Conservation (phyloP, 805 yeast genomes). For the Tetrapisispora pingtungensis region DNA sequence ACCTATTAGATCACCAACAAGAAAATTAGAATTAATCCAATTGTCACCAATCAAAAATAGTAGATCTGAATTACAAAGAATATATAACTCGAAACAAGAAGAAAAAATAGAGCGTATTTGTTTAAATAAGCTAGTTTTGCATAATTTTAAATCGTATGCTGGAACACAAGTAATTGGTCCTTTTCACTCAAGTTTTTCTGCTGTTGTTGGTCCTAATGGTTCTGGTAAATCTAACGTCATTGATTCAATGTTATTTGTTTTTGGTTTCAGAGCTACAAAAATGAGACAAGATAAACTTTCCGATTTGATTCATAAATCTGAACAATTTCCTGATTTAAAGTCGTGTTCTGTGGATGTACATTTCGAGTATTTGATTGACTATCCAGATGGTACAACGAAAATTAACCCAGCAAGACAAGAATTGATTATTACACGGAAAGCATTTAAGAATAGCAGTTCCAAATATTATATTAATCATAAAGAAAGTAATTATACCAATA, state of each 20-base stretch:
- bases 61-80: slow-evolving; percentile 25
- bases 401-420: slow-evolving; percentile 43
- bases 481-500: slow-evolving; percentile 66
- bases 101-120: slow-evolving; percentile 49
- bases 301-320: slow-evolving; percentile 88
- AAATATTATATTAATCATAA: slow-evolving; percentile 65
- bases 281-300: slow-evolving; percentile 95
- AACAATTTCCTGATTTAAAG: slow-evolving; percentile 49
- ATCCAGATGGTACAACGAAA: slow-evolving; percentile 35
- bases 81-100: slow-evolving; percentile 21
- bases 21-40: slow-evolving; percentile 34
- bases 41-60: slow-evolving; percentile 33
- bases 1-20: slow-evolving; percentile 30
- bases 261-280: slow-evolving; percentile 92
- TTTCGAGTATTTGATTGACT: slow-evolving; percentile 68
- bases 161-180: slow-evolving; percentile 93
- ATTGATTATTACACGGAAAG: slow-evolving; percentile 70
- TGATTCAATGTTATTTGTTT: slow-evolving; percentile 90
- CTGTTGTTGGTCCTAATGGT: slow-evolving; percentile 98
- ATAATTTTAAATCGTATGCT: slow-evolving; percentile 91
- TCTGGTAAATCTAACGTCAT: slow-evolving; percentile 97
- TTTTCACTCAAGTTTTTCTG: slow-evolving; percentile 84
- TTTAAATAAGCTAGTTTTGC: slow-evolving; percentile 60
- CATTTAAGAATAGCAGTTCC: slow-evolving; percentile 65
- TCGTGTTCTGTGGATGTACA: slow-evolving; percentile 88